Evolutionary conservation across 129 eudicot species (phyloP), one percentile per base, ranked within the genome.

Genomic region (Centaurea solstitialis): DNA sequence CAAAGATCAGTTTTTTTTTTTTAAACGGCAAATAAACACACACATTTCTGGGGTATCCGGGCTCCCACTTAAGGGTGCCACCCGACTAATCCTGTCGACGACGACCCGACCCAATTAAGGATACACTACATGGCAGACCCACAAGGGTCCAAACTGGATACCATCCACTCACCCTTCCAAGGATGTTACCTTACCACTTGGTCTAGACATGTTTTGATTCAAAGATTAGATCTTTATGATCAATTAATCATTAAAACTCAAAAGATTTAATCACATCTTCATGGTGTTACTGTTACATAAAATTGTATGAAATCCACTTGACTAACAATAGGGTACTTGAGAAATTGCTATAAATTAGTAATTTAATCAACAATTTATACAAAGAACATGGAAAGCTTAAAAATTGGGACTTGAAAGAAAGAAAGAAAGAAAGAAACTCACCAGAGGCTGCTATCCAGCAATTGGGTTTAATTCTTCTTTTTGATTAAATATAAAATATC

Each of bases 381-480:
- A 24, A 70, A 33, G 47, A 70, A 37, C 47, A 70, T 21, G 47
- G 26, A 26, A 59, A 62, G 20, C 66, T n/a, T 65, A 18, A 39
- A 37, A 72, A 76, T 62, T 43, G 15, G 59, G 65, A 21, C 30
- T 4, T n/a, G 39, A 26, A 72, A 26, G 37, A 33, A 33, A 73
- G 84, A 57, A 33, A 73, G 84, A 57, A 57, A 57, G 15, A 81
- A 81, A 67, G 69, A 75, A 74, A 65, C 79, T 81, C 6, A 81
- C 84, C 79, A 33, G 77, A 39, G 73, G 38, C 20, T 74, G 38
- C 20, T 74, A 57, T 47, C 2, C 24, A 24, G 61, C 71, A 64
- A 43, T 57, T 80, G 75, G 74, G 59, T 74, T 2, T 33, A 33
- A 33, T 64, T 33, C 10, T 81, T 75, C 17, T 47, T 26, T 61